A percentile compares a stretch with the other conserved stretches of the same genome.
phyloP scores from a whole-genome alignment of 805 yeast species.

The Candida hispaniensis region DNA sequence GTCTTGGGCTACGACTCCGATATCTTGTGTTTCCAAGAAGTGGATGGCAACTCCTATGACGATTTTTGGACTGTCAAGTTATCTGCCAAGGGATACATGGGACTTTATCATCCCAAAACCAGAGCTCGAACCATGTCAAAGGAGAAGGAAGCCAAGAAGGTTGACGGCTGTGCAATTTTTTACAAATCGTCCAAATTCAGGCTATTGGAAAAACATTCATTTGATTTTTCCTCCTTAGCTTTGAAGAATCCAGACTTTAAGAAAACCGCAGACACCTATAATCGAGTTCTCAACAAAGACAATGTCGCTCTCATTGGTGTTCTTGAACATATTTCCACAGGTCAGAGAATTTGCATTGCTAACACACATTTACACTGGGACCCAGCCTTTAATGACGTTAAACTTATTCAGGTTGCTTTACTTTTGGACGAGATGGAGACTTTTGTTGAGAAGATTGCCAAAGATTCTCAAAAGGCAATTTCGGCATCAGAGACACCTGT shows the following conservation, averaged over 20 bases:
- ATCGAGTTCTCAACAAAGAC: slow-evolving; percentile 93
- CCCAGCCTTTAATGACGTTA: slow-evolving; percentile 91
- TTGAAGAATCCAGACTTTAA: slow-evolving; percentile 57
- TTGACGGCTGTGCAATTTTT: slow-evolving; percentile 97
- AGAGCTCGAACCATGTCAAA: slow-evolving; percentile 75
- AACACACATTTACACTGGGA: slow-evolving; percentile 98
- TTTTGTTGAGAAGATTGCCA: slow-evolving; percentile 40
- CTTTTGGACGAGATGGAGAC: slow-evolving; percentile 76
- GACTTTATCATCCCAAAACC: slow-evolving; percentile 75
- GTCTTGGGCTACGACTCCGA: slow-evolving; percentile 57
- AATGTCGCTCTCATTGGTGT: slow-evolving; percentile 73
- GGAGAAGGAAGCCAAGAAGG: slow-evolving; percentile 70
- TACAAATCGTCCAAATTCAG: slow-evolving; percentile 60
- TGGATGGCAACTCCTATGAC: slow-evolving; percentile 75
- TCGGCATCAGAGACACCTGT: slow-evolving; percentile 21
- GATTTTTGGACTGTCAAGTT: slow-evolving; percentile 77
- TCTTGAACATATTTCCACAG: slow-evolving; percentile 62
- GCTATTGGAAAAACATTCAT: slow-evolving; percentile 54
- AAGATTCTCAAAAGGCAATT: slow-evolving; percentile 12
- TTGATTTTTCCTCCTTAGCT: slow-evolving; percentile 60
- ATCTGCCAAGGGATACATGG: slow-evolving; percentile 64
- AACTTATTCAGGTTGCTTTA: slow-evolving; percentile 89
- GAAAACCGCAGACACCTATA: slow-evolving; percentile 87
- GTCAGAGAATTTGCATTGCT: slow-evolving; percentile 61
- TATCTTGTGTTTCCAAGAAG: slow-evolving; percentile 88